Conservation (phyloP, 2,329 filamentous ascomycete species). For the Escovopsis sp. region DNA sequence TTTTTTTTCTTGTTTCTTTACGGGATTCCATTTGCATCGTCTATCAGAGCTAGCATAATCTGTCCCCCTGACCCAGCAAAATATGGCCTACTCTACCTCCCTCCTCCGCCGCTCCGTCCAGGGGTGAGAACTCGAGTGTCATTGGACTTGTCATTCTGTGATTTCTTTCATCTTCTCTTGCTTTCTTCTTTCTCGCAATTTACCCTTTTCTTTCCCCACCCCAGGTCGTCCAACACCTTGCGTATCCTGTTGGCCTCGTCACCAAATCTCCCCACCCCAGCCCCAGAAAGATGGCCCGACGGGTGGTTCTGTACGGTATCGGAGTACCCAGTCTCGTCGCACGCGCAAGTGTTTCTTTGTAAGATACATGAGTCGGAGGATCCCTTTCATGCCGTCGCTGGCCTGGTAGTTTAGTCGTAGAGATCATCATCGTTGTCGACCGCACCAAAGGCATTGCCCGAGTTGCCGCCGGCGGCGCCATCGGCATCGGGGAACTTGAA, state of each 20-base stretch:
- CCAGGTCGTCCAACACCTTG: no score
- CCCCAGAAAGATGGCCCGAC: no score
- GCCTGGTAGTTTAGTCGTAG: slow-evolving; percentile 61
- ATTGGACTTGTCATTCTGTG: neutral
- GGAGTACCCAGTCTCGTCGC: no score
- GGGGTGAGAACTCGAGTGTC: slow-evolving; percentile 3
- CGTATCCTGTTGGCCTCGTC: no score
- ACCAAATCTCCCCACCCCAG: no score
- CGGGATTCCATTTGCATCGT: slow-evolving; percentile 5
- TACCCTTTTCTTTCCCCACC: no score
- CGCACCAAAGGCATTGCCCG: slow-evolving; percentile 58
- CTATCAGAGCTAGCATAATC: slow-evolving; percentile 8
- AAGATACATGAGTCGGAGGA: slow-evolving; percentile 28
- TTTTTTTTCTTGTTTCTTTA: neutral
- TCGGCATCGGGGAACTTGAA: slow-evolving; percentile 82
- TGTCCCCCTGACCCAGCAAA: slow-evolving; percentile 1
- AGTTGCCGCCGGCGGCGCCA: slow-evolving; percentile 46
- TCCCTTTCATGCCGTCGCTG: neutral
- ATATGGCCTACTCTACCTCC: neutral
- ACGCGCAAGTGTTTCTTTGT: slow-evolving; percentile 12
- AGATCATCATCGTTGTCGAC: slow-evolving; percentile 92
- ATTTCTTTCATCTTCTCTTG: no score
- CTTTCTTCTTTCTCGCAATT: no score
- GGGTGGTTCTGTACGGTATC: no score
- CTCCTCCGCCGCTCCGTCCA: no score